A percentile compares a stretch with the other conserved stretches of the same genome.
Evolutionary conservation across 2,329 filamentous ascomycete genomes (phyloP).

Genomic region (Alternaria angustiovoidea): DNA sequence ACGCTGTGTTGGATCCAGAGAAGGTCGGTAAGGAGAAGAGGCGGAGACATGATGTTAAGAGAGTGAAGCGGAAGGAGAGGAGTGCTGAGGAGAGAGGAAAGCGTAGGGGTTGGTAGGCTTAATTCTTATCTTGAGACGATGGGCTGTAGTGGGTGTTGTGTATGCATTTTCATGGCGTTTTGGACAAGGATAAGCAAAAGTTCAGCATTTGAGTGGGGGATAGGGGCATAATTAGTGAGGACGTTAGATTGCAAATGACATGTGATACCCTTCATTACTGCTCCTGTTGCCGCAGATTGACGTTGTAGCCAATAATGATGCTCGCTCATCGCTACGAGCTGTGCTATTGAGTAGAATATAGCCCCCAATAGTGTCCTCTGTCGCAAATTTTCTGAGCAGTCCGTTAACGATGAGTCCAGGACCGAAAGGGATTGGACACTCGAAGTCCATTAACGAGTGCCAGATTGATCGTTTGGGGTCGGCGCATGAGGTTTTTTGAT

Average conservation of each 20-base stretch:
- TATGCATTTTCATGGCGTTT: slow-evolving; percentile 3
- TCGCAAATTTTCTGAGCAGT: no score
- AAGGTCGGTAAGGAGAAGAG: slow-evolving; percentile 78
- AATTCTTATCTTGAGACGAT: background rate
- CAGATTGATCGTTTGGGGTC: no score
- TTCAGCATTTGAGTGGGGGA: background rate
- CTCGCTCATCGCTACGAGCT: no score
- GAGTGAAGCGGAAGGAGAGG: slow-evolving; percentile 72
- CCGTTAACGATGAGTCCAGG: no score
- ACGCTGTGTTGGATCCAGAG: slow-evolving; percentile 82
- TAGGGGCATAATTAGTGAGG: background rate
- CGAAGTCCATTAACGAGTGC: no score
- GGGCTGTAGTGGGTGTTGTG: background rate
- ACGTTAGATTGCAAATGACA: background rate
- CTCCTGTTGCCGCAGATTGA: background rate
- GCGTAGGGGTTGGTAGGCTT: slow-evolving; percentile 71
- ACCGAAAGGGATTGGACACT: no score
- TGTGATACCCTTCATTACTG: background rate
- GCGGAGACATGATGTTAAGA: slow-evolving; percentile 69
- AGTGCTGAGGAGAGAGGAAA: slow-evolving; percentile 74
- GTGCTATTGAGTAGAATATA: no score
- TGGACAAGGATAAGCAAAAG: background rate
- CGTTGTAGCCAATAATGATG: no score
- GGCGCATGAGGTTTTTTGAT: no score
- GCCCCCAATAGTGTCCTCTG: no score